Base-by-base conservation (phyloP, 176 grass and related monocot species). In the Zizania latifolia region DNA sequence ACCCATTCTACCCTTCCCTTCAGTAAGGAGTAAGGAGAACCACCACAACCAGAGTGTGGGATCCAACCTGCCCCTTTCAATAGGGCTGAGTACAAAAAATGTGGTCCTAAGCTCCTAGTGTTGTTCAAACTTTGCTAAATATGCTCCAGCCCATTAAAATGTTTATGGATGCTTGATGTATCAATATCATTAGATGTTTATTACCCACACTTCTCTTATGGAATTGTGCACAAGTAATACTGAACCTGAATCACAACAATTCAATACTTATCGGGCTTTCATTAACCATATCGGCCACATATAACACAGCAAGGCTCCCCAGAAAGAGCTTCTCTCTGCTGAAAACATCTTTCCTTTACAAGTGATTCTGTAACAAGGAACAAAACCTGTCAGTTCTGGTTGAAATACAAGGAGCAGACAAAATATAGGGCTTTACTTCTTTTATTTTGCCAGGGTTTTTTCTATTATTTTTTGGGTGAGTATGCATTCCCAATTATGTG, bases 261-360 rank as follows among this genome's bases (percentile, higher is more conserved):
- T 51, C 2, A n/a, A 19, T 78, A n/a, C 57, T 27, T 54, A 64
- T 24, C 21, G 15, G 67, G 46, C 37, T 38, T 66, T 64, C 34
- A 55, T 19, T 63, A 30, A 24, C 94, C 94, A 73, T 89, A 97
- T 79, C 83, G 66, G 34, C 86, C 81, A 74, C 90, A 97, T 67
- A 93, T 77, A 62, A 57, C 74, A 76, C 94, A 93, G 35, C 64
- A 44, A 83, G 86, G 94, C 70, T 97, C 90, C 79, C 81, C 90
- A 29, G 86, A 83, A 72, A 91, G 83, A 62, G 88, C 90, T 87
- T 93, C 90, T 71, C 94, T 89, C 82, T 93, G 94, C 48, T 93
- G 70, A 84, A 78, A 72, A 48, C 90, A 89, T 88, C 78, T 90
- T 58, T 91, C 77, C 40, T 93, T 91, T 19, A 91, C 83, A 36